Conservation (phyloP, 495 filamentous ascomycete genomes). For the Cetradonia linearis region DNA sequence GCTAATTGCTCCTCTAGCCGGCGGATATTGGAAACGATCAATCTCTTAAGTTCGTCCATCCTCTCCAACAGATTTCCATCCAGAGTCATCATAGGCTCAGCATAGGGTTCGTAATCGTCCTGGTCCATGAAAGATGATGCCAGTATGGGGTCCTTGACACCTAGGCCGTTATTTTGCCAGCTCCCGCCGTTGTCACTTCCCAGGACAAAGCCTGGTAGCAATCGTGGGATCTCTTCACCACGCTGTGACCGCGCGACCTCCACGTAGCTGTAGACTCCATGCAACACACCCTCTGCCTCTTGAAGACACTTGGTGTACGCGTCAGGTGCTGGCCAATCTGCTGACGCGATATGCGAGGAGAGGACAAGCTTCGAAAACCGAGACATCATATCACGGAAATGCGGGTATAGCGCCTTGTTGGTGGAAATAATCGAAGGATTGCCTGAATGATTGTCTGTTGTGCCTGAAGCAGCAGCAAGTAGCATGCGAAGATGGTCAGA, state of each 20-base stretch:
- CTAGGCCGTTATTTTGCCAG: slow-evolving; percentile 87
- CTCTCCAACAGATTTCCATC: slow-evolving; percentile 69
- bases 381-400: slow-evolving; percentile 99
- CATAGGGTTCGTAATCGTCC: slow-evolving; percentile 55
- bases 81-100: slow-evolving; percentile 62
- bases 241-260: slow-evolving; percentile 88
- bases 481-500: slow-evolving; percentile 90
- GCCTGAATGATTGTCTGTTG: slow-evolving; percentile 96
- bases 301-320: slow-evolving; percentile 87
- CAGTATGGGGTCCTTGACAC: slow-evolving; percentile 52
- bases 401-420: slow-evolving; percentile 90
- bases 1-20: slow-evolving; percentile 76
- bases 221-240: slow-evolving; percentile 77
- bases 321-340: slow-evolving; percentile 79
- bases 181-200: slow-evolving; percentile 73
- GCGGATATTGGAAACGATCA: slow-evolving; percentile 70
- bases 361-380: slow-evolving; percentile 96
- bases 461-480: slow-evolving; percentile 89
- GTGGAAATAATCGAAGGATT: slow-evolving; percentile 98
- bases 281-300: slow-evolving; percentile 89
- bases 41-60: slow-evolving; percentile 71
- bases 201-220: slow-evolving; percentile 83
- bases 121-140: slow-evolving; percentile 76
- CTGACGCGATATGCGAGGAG: slow-evolving; percentile 94
- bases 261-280: slow-evolving; percentile 89